phyloP scores from a whole-genome alignment of 2,329 filamentous ascomycete species.

The Plenodomus lindquistii region DNA sequence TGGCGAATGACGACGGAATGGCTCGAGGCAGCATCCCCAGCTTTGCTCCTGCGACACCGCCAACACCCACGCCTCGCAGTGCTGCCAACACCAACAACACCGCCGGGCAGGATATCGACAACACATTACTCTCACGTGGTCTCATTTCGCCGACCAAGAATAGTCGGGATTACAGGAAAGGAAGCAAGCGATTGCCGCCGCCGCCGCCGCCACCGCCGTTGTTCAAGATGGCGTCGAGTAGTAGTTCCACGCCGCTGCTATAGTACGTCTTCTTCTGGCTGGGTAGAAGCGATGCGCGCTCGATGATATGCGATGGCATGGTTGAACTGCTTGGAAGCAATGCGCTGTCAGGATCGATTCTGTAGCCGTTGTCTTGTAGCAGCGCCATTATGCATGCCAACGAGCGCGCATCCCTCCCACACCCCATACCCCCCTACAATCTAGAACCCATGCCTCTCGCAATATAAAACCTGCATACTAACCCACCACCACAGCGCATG shows the following conservation, averaged over 20 bases:
- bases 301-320: not conserved
- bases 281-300: too few relatives aligned
- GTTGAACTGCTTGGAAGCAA: too few relatives aligned
- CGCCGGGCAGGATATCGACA: not conserved
- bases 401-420: not conserved
- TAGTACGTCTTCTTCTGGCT: constrained; percentile 36
- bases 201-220: constrained; percentile 1
- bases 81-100: constrained; percentile 4
- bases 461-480: too few relatives aligned
- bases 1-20: constrained; percentile 29
- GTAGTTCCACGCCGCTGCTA: constrained; percentile 44
- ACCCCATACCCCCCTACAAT: not conserved
- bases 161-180: not conserved
- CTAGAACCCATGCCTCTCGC: too few relatives aligned
- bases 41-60: constrained; percentile 18
- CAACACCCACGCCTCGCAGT: constrained; percentile 1
- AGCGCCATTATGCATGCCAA: too few relatives aligned
- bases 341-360: too few relatives aligned
- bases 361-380: too few relatives aligned
- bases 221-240: constrained; percentile 45
- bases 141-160: constrained; percentile 9
- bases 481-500: constrained; percentile 67
- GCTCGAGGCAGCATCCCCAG: constrained; percentile 27
- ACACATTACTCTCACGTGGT: constrained; percentile 8
- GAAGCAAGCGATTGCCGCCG: constrained; percentile 4